Base-by-base conservation (phyloP, 1,284 basidiomycete genomes). In the Heterobasidion occidentale region DNA sequence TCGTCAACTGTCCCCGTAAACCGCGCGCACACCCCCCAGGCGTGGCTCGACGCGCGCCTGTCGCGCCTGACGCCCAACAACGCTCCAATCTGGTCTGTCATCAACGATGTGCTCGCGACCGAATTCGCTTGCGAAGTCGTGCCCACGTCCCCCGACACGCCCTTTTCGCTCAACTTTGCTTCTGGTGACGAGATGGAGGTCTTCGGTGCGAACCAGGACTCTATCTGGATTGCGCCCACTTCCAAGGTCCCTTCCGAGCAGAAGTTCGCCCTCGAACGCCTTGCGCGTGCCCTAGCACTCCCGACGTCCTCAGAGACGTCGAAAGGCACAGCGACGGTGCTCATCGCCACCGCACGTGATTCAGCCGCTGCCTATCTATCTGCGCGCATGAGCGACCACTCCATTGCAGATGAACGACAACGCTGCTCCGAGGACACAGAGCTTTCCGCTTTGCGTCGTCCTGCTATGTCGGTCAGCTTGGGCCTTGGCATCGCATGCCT, bases 11-110 rank as follows among this genome's bases (percentile, higher is more conserved):
- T 51, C 42, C 14, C 56, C 50, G 47, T 46, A 14, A 54, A 55
- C 44, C 52, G 20, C 47, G n/a, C 19, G 27, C 36, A 44, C 20
- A 56, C 58, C 12, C 55, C 57, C 45, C 60, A 50, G 20, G 55
- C 58, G n/a, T 63, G 62, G 60, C 53, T 63, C 38, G 58, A 61
- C 38, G 56, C 56, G 19, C 52, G 59, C 52, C 42, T 63, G 20
- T 53, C 57, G 27, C 48, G 52, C 33, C 44, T 49, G 27, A 46
- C 50, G 35, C 47, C 27, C 12, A n/a, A 36, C 8, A 38, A 36
- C 51, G 20, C 34, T 19, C 54, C 51, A 15, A 52, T 57, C 11
- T 35, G 46, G 56, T 38, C 12, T 19, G 36, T 51, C 49, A 36
- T 57, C 12, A 15, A 19, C 46, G 44, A 55, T 20, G 53, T 57